Conservation (phyloP, 2,329 filamentous ascomycete genomes). For the Colletotrichum sp. region DNA sequence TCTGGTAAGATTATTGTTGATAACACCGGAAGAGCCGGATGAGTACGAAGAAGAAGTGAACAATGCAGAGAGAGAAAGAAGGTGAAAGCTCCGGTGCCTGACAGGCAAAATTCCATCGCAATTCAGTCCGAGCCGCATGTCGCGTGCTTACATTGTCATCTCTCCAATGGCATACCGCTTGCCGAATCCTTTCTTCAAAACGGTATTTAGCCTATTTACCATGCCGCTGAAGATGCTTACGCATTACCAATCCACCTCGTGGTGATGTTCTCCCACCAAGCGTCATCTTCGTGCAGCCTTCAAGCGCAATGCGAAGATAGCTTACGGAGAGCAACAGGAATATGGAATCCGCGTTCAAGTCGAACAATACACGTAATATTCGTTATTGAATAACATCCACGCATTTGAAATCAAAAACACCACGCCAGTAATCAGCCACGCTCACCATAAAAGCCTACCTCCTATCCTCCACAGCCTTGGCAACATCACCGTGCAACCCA, state of each 20-base stretch:
- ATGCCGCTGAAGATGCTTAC: background rate
- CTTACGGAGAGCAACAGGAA: background rate
- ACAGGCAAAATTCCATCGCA: background rate
- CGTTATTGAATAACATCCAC: fast-evolving
- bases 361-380: fast-evolving
- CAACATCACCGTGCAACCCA: background rate
- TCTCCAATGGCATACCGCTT: background rate
- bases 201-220: background rate
- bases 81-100: background rate
- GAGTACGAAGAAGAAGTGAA: background rate
- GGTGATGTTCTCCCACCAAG: background rate
- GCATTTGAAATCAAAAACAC: background rate
- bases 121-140: background rate
- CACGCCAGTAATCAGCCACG: background rate
- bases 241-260: background rate
- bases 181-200: background rate
- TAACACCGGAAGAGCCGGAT: background rate
- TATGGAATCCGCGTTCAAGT: background rate
- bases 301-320: background rate
- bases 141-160: background rate
- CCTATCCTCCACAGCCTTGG: background rate
- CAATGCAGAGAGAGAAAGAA: background rate
- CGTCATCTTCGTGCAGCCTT: background rate
- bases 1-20: background rate
- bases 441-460: background rate